Percentiles rank a stretch among this genome's conserved stretches.
phyloP scores from a whole-genome alignment of 2,329 filamentous ascomycete genomes.

The Celoporthe dispersa region DNA sequence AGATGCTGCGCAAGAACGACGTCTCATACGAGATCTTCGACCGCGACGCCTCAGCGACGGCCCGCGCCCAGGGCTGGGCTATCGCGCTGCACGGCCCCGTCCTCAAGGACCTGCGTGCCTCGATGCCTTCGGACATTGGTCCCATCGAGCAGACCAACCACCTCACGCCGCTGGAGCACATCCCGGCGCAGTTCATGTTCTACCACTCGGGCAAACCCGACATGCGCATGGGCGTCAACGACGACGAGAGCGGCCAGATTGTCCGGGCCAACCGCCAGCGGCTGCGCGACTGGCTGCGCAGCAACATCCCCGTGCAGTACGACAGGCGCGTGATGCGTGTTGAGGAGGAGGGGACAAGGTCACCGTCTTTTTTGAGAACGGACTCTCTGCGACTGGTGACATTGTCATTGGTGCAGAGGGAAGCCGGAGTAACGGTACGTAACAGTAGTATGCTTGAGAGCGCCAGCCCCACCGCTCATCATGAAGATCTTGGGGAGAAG shows the following conservation, averaged over 20 bases:
- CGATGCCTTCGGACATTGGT: slow-evolving; percentile 34
- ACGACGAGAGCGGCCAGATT: slow-evolving; percentile 36
- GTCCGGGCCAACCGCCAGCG: slow-evolving; percentile 39
- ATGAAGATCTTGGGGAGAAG: no score
- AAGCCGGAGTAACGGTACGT: slow-evolving; percentile 42
- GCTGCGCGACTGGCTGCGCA: slow-evolving; percentile 37
- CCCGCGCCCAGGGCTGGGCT: slow-evolving; percentile 38
- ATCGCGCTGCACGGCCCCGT: slow-evolving; percentile 38
- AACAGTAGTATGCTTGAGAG: slow-evolving; percentile 2
- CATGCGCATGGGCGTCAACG: slow-evolving; percentile 32
- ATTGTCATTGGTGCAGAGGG: slow-evolving; percentile 55
- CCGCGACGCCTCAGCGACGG: slow-evolving; percentile 37
- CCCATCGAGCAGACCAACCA: slow-evolving; percentile 32
- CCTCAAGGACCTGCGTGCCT: slow-evolving; percentile 30
- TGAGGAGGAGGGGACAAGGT: slow-evolving; percentile 41
- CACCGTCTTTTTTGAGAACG: slow-evolving; percentile 49
- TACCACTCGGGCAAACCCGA: slow-evolving; percentile 23
- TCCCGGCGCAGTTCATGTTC: slow-evolving; percentile 34
- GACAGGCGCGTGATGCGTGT: slow-evolving; percentile 43
- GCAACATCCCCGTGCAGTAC: slow-evolving; percentile 43
- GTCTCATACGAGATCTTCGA: slow-evolving; percentile 46
- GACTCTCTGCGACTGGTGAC: slow-evolving; percentile 45
- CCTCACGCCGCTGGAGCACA: slow-evolving; percentile 32
- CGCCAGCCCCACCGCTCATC: no score
- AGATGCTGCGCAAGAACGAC: slow-evolving; percentile 41